These are phyloP conservation scores for Starmerella gropengiesseri DNA, from an alignment of 805 yeast species.

Conservation along the genomic window DNA sequence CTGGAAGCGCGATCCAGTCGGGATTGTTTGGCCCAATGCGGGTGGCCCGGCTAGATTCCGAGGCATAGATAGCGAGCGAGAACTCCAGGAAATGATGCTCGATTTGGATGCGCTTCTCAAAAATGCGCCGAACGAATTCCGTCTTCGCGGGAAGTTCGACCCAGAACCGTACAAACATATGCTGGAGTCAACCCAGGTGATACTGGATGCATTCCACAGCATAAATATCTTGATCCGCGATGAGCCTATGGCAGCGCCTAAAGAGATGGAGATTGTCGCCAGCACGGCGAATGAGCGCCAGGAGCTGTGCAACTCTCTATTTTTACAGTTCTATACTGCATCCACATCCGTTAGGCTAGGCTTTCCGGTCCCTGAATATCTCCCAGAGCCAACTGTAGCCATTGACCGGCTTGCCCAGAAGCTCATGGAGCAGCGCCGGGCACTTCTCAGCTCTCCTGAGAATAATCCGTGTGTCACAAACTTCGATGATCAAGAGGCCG, in stretches of 20 bases:
- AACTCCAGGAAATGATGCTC: slow-evolving; percentile 45
- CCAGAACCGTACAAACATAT: slow-evolving; percentile 39
- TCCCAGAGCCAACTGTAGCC: slow-evolving; percentile 68
- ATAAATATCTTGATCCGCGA: slow-evolving; percentile 56
- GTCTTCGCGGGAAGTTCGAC: slow-evolving; percentile 68
- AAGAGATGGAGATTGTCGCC: slow-evolving; percentile 47
- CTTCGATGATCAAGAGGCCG: background rate
- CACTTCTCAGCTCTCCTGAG: slow-evolving; percentile 26
- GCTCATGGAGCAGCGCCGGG: slow-evolving; percentile 40
- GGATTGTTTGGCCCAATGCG: slow-evolving; percentile 9
- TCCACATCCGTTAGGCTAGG: slow-evolving; percentile 65
- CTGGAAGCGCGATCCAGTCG: slow-evolving; percentile 69
- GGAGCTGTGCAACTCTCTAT: slow-evolving; percentile 62
- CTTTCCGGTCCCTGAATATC: slow-evolving; percentile 64
- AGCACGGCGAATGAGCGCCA: slow-evolving; percentile 42
- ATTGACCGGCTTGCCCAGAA: slow-evolving; percentile 57
- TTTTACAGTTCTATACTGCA: slow-evolving; percentile 53
- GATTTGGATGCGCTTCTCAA: slow-evolving; percentile 50
- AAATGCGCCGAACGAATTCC: slow-evolving; percentile 65
- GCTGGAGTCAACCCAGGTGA: slow-evolving; percentile 46
- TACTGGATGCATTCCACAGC: slow-evolving; percentile 66
- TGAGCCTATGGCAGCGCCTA: slow-evolving; percentile 42
- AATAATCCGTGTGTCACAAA: slow-evolving; percentile 15
- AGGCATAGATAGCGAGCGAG: slow-evolving; percentile 28
- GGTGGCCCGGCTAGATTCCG: slow-evolving; percentile 8